A percentile compares a stretch with the other conserved stretches of the same genome.
phyloP scores from a whole-genome alignment of 2,329 filamentous ascomycete species.

The Fusarium bactridioides region DNA sequence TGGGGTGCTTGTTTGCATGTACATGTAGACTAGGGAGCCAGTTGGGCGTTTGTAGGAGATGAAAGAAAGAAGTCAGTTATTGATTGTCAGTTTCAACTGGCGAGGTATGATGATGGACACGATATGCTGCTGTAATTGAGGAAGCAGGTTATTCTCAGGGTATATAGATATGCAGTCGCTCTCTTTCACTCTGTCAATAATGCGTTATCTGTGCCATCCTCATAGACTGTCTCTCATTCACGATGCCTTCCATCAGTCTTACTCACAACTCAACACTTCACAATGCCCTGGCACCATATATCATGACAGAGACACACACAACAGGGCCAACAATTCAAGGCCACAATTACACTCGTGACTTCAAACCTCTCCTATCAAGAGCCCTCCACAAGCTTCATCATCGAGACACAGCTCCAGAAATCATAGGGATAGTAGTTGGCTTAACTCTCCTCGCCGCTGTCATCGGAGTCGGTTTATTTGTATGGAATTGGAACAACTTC shows the following conservation, averaged over 20 bases:
- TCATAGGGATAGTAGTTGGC: constrained; percentile 17
- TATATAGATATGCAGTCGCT: not conserved
- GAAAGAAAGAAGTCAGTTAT: not conserved
- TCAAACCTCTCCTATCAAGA: not conserved
- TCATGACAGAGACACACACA: too few relatives aligned
- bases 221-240: not conserved
- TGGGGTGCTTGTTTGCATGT: constrained; percentile 3
- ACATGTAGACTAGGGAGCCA: not conserved
- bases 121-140: too few relatives aligned
- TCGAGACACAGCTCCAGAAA: constrained; percentile 5
- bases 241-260: constrained; percentile 12
- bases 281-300: not conserved
- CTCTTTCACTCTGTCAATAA: too few relatives aligned
- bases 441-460: constrained; percentile 9
- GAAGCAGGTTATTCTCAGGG: too few relatives aligned
- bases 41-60: not conserved
- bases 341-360: not conserved
- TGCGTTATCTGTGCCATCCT: not conserved
- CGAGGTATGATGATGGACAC: not conserved
- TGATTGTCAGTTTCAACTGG: not conserved
- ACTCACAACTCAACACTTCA: not conserved
- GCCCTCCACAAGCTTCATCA: not conserved
- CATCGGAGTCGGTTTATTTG: constrained; percentile 7
- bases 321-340: too few relatives aligned
- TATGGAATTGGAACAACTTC: constrained; percentile 15